These are phyloP conservation scores for Rhodotorula sphaerocarpa DNA, from an alignment of 768 basidiomycete genomes.

Conservation along the genomic window DNA sequence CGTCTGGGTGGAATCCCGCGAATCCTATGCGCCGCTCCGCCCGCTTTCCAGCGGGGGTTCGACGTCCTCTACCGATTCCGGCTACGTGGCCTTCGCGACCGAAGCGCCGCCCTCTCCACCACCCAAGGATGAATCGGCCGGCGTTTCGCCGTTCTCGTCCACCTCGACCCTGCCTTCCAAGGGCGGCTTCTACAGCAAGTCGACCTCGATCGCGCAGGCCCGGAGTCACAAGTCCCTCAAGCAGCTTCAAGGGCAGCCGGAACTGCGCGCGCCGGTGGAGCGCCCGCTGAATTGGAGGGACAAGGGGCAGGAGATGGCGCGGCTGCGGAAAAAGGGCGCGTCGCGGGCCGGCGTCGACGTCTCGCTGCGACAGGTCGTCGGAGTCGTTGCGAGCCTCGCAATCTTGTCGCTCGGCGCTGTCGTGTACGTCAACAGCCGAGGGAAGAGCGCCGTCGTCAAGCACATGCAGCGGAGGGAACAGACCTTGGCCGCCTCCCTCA, in stretches of 20 bases:
- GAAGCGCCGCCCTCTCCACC: conserved; percentile 12
- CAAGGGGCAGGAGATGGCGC: conserved; percentile 22
- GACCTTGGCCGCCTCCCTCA: conserved; percentile 10
- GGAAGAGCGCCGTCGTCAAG: conserved; percentile 17
- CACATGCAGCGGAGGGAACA: conserved; percentile 29
- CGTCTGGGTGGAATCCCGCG: conserved; percentile 11
- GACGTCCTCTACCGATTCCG: conserved; percentile 13
- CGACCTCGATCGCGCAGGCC: conserved; percentile 25
- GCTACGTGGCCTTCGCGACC: conserved; percentile 1
- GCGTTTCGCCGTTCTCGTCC: too few relatives aligned
- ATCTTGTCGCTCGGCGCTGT: conserved; percentile 11
- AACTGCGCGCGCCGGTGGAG: too few relatives aligned
- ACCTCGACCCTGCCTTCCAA: not conserved
- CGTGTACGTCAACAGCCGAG: not conserved
- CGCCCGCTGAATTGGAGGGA: conserved; percentile 26
- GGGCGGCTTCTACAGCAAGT: conserved; percentile 29
- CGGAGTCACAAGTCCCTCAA: not conserved
- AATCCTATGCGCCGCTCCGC: not conserved
- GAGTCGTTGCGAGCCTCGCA: conserved; percentile 10
- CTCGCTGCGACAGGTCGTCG: conserved; percentile 6
- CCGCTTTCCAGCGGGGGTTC: conserved; percentile 11
- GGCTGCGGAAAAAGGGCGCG: conserved; percentile 10
- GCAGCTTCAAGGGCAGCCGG: not conserved
- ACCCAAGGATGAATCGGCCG: conserved; percentile 5
- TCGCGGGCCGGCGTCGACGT: not conserved